Conservation (phyloP, 495 filamentous ascomycete species). For the Chaetomidium leptoderma region DNA sequence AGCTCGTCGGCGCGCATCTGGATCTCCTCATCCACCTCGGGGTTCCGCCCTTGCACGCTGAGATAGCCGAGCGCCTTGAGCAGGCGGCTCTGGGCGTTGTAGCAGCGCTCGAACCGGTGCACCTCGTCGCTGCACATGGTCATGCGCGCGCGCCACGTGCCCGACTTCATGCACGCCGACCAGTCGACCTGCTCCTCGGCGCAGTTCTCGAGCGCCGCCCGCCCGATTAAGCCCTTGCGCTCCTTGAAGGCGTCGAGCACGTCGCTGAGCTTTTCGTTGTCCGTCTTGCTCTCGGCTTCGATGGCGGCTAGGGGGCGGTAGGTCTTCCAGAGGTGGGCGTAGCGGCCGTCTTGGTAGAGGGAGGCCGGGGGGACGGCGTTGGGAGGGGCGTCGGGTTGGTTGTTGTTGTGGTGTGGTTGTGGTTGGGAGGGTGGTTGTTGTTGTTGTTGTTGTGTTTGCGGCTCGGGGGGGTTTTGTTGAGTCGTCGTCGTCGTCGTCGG, state of each 20-base stretch:
- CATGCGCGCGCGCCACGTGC: slow-evolving; percentile 53
- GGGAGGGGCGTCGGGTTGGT: background rate
- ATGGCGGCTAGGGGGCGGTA: slow-evolving; percentile 66
- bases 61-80: slow-evolving; percentile 90
- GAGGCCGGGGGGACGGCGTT: slow-evolving; percentile 27
- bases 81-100: slow-evolving; percentile 77
- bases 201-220: slow-evolving; percentile 90
- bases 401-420: slow-evolving; percentile 8
- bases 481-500: slow-evolving; percentile 17
- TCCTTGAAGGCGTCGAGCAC: slow-evolving; percentile 81
- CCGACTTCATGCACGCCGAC: slow-evolving; percentile 68
- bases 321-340: slow-evolving; percentile 87
- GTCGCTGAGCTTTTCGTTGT: slow-evolving; percentile 67
- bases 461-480: slow-evolving; percentile 10
- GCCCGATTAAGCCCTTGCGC: slow-evolving; percentile 69
- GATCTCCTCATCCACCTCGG: slow-evolving; percentile 76
- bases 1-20: slow-evolving; percentile 92
- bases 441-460: slow-evolving; percentile 13
- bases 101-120: slow-evolving; percentile 70
- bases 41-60: slow-evolving; percentile 54
- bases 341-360: slow-evolving; percentile 72
- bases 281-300: slow-evolving; percentile 59
- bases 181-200: slow-evolving; percentile 74
- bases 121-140: slow-evolving; percentile 74
- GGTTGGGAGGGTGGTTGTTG: slow-evolving; percentile 4